Evolutionary conservation across 345 rosid species (phyloP).

Genomic region (Ceriops tagal): DNA sequence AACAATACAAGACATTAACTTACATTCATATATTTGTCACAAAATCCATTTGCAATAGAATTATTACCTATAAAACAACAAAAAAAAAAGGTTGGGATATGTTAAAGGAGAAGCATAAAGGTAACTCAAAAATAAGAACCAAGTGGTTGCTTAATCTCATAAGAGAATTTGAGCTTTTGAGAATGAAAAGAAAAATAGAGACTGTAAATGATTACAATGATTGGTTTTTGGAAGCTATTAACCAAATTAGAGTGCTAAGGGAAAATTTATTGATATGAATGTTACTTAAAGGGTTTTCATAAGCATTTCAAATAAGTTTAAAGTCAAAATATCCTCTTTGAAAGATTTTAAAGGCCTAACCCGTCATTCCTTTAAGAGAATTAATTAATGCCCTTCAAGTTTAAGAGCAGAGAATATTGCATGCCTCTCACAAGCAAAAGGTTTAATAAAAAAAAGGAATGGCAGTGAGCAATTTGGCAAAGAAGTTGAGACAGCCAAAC

Average conservation of each 20-base stretch:
- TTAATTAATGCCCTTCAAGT: neutral
- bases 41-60: too few relatives aligned
- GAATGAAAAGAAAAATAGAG: neutral
- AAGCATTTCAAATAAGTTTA: neutral
- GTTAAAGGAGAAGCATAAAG: neutral
- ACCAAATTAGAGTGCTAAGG: neutral
- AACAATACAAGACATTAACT: too few relatives aligned
- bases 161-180: neutral
- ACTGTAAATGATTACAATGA: neutral
- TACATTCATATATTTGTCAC: too few relatives aligned
- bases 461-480: too few relatives aligned
- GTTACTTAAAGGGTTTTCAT: neutral
- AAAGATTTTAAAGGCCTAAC: neutral
- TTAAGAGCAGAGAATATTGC: neutral
- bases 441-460: too few relatives aligned
- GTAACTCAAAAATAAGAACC: neutral
- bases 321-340: neutral
- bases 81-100: neutral
- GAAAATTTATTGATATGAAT: neutral
- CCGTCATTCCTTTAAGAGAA: neutral
- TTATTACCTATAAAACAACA: neutral
- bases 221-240: neutral
- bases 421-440: too few relatives aligned
- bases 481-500: too few relatives aligned
- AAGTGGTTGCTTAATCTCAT: too few relatives aligned